Percentiles rank a stretch among this genome's conserved stretches.
These are phyloP conservation scores for Adiantum capillusveneris DNA, from an alignment of 75 land plant species.

Conservation along the genomic window DNA sequence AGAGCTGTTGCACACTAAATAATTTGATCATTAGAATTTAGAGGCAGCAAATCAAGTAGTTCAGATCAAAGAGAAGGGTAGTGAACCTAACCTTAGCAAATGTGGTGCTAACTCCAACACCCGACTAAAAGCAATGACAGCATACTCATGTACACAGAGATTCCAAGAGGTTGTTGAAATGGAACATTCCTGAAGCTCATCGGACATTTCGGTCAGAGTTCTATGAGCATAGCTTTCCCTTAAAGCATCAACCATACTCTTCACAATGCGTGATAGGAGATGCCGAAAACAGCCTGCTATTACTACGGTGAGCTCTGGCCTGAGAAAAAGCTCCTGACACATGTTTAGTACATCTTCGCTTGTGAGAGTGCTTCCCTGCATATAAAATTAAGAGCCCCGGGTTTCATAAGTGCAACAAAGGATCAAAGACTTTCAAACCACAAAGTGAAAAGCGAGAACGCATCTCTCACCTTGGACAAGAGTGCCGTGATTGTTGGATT, in stretches of 20 bases:
- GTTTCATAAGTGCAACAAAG: neutral
- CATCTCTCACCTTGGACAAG: constrained; percentile 13
- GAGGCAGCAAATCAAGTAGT: neutral
- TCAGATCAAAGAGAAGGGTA: neutral
- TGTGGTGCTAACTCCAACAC: constrained; percentile 68
- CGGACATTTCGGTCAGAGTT: constrained; percentile 2
- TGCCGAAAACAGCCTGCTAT: constrained; percentile 81
- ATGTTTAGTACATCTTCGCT: constrained; percentile 46
- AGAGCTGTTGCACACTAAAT: no score
- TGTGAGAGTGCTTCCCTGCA: constrained; percentile 34
- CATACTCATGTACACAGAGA: constrained; percentile 70
- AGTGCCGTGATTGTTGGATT: constrained; percentile 11
- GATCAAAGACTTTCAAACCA: neutral
- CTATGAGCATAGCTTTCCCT: constrained; percentile 20
- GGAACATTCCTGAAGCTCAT: constrained; percentile 24
- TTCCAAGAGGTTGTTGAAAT: constrained; percentile 32
- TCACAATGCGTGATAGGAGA: constrained; percentile 35
- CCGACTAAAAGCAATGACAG: constrained; percentile 59
- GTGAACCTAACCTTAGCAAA: constrained; percentile 43
- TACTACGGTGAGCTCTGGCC: constrained; percentile 57
- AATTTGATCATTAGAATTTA: no score
- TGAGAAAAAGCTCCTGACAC: constrained; percentile 48
- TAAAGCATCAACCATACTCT: constrained; percentile 42
- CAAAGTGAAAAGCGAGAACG: neutral
- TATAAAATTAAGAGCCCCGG: neutral